Base-by-base conservation (phyloP, 108 stramenopile species). In the Skeletonema marinoi region DNA sequence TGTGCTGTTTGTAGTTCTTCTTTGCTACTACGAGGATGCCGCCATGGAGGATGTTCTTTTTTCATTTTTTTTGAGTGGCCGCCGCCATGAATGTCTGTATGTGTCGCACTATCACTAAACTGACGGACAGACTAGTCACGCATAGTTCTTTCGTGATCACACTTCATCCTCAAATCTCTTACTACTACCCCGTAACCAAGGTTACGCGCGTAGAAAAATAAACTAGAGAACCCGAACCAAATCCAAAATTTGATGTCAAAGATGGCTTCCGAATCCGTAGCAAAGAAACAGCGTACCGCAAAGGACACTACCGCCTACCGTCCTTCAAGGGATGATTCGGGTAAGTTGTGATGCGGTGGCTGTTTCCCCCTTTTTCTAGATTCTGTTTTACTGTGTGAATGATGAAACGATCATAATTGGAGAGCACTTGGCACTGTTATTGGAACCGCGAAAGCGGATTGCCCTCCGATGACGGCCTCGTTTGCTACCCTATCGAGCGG, bases 361-460 rank as follows among this genome's bases (percentile, higher is more conserved):
- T 36, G 4, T 36, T 36, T 11, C 5, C 0, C 14, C 2, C 14
- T 13, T 44, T 16, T 44, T 44, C 42, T 1, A 16, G 14, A 44
- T 16, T 16, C 21, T 32, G 25, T 11, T 12, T 65, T 11, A 19
- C 19, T 41, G 63, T 58, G 69, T 41, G 62, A 31, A 65, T 77
- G 77, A 68, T 58, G 68, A 77, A 64, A 3, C 17, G 32, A 41
- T 36, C 36, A 50, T 1, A 44, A 44, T 44, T 59, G 77, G 77
- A 65, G 77, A 77, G 77, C 69, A 31, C 77, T 68, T 62, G 75
- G 68, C 66, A 67, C 46, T 48, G 68, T 68, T 68, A 31, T 62
- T 59, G 75, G 75, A 76, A 76, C 75, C 75, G 75, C 67, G 75
- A 69, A 10, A 77, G 76, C 76, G 76, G 76, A 77, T 76, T 77